Base-by-base conservation (phyloP, 257 asterid genomes). In the Striga asiatica region DNA sequence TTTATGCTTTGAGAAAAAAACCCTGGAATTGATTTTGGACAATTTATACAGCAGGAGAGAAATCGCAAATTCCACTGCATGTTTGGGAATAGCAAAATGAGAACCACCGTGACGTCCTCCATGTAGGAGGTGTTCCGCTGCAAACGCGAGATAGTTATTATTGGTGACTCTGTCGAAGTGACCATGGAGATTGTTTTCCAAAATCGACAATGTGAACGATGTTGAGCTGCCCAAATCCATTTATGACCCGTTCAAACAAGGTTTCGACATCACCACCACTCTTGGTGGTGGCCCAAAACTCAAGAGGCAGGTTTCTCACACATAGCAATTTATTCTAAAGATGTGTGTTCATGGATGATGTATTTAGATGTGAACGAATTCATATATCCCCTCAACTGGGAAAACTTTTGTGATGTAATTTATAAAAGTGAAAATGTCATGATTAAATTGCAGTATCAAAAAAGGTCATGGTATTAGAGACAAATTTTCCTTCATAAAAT, bases 61-160 rank as follows among this genome's bases (percentile, higher is more conserved):
- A 68, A 78, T 34, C 69, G 95, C 2, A 25, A 80, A 39, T 64
- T 89, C 69, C 74, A 32, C 0, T 89, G 98, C 68, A 66, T 78
- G 6, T 89, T 89, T 21, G 76, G 80, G 0, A 85, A 65, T 14
- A 62, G 8, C 1, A 5, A 14, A 0, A 61, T 75, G 11, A 75
- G 71, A 39, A 86, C 98, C 29, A 50, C 67, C 56, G 95, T 86
- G 18, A 83, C 83, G 25, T 46, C 69, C 19, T 89, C 98, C 8
- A 69, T 59, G 70, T 95, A 86, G 54, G 98, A 89, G 60, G 96
- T 86, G 2, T 86, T 89, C 77, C 88, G 98, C 24, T 89, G 98
- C 71, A 37, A 62, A 16, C 80, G 77, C 3, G 31, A 42, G 0
- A 6, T n/a, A 20, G 66, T 71, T 25, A 32, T 54, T 2, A 50